A percentile compares a stretch with the other conserved stretches of the same genome.
phyloP scores from a whole-genome alignment of 75 land plant species.

The Cupressus sempervirens region DNA sequence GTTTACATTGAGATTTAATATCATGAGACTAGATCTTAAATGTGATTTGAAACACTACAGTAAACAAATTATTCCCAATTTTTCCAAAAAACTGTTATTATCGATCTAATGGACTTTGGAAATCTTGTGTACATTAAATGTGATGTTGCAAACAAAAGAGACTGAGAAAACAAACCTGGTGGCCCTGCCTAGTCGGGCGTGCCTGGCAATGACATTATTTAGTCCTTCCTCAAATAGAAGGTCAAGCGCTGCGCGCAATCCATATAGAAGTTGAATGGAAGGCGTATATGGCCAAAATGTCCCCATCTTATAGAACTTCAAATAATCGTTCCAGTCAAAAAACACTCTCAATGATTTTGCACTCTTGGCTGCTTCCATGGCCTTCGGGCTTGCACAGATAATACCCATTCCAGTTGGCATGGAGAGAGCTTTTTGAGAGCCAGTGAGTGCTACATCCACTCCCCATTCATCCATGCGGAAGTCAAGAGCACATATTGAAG shows the following conservation, averaged over 20 bases:
- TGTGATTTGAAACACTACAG: too few species aligned
- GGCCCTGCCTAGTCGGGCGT: conserved; percentile 68
- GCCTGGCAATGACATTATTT: conserved; percentile 83
- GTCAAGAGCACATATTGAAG: conserved; percentile 87
- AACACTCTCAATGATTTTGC: conserved; percentile 81
- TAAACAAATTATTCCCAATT: too few species aligned
- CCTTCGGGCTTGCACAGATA: conserved; percentile 90
- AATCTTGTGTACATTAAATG: not conserved
- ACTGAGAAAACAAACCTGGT: conserved; percentile 58
- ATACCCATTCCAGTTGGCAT: conserved; percentile 92
- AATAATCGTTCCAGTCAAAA: conserved; percentile 92
- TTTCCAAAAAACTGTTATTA: not conserved
- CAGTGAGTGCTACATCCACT: conserved; percentile 90
- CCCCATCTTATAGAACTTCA: conserved; percentile 81
- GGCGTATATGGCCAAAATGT: conserved; percentile 95
- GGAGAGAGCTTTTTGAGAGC: conserved; percentile 93
- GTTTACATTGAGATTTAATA: too few species aligned
- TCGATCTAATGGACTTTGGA: not conserved
- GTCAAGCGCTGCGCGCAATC: conserved; percentile 80
- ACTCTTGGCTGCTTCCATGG: conserved; percentile 77
- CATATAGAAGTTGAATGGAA: conserved; percentile 86
- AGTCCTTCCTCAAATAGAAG: conserved; percentile 90
- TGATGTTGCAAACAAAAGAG: not conserved
- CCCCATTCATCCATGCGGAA: conserved; percentile 98
- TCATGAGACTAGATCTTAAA: too few species aligned